Evolutionary conservation across 1,139 yeast species (phyloP), one percentile per base, ranked within the genome.

Genomic region (Saccharomyces hybrid): DNA sequence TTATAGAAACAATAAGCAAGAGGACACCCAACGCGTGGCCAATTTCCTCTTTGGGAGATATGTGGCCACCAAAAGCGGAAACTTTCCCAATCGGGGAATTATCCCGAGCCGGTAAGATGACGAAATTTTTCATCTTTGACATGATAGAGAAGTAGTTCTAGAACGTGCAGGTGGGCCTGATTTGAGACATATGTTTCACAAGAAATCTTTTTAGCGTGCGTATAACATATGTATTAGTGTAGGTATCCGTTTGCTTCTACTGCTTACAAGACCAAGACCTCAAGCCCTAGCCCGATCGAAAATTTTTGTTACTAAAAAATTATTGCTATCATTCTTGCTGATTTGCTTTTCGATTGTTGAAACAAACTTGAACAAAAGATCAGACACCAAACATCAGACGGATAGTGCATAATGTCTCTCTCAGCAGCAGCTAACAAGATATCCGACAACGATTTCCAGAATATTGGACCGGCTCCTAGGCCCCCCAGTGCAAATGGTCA

Each of bases 371-470:
- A 19, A 19, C 23, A 19, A 19, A 19, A 19, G 23, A 19, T 19
- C 23, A 19, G 23, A 19, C 23, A 19, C 4, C 23, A 19, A 19
- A 19, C 23, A 19, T 19, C 23, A 19, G 4, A 19, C 23, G 23
- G 23, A 19, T 3, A 19, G 23, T 19, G 23, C 23, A 19, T 19
- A 29, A 72, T 73, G 76, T 72, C 76, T 5, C 66, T 73, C 32
- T 72, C 76, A 25, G 71, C 76, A 13, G 72, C 76, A 5, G 77
- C 84, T 16, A 75, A 80, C 56, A 75, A 67, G 58, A 59, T 73
- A 60, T 60, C 72, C 26, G 70, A 69, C 38, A 60, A 67, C 47
- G 77, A 73, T 56, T 74, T 75, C 63, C 72, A 73, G 52, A 73
- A 74, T 57, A 67, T 74, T 49, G 77, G 78, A 1, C 76, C 77